phyloP scores from a whole-genome alignment of 148 eudicot genomes.

The Chenopodium quinoa region DNA sequence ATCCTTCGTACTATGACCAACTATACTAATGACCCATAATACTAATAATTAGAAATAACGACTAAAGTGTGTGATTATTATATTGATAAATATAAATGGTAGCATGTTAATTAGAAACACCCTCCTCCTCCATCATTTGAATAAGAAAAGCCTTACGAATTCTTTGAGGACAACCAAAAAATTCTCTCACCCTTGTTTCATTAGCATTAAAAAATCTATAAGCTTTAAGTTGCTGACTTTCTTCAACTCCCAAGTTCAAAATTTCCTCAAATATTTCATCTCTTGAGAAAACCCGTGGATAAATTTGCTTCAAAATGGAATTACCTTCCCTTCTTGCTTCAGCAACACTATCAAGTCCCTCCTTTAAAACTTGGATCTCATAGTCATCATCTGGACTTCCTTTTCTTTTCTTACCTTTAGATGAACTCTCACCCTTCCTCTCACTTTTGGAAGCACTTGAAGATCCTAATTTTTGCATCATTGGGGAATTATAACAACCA shows the following conservation, averaged over 20 bases:
- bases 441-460: not conserved
- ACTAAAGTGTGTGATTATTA: too few relatives aligned
- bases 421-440: not conserved
- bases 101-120: not conserved
- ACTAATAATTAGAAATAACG: too few relatives aligned
- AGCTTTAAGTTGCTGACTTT: not conserved
- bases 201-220: not conserved
- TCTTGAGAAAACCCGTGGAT: not conserved
- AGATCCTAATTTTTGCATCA: not conserved
- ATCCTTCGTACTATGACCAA: too few relatives aligned
- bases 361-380: not conserved
- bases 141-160: not conserved
- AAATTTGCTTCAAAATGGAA: not conserved
- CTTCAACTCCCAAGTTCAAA: not conserved
- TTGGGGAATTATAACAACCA: not conserved
- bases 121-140: not conserved
- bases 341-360: conserved; percentile 2
- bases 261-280: not conserved
- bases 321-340: conserved; percentile 5
- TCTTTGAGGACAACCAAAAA: not conserved
- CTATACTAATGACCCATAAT: too few relatives aligned
- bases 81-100: too few relatives aligned
- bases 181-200: not conserved
- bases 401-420: not conserved
- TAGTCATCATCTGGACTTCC: not conserved